Evolutionary conservation across 2,329 filamentous ascomycete species (phyloP), one percentile per base, ranked within the genome.

Genomic region (Penicillium sumatraense): DNA sequence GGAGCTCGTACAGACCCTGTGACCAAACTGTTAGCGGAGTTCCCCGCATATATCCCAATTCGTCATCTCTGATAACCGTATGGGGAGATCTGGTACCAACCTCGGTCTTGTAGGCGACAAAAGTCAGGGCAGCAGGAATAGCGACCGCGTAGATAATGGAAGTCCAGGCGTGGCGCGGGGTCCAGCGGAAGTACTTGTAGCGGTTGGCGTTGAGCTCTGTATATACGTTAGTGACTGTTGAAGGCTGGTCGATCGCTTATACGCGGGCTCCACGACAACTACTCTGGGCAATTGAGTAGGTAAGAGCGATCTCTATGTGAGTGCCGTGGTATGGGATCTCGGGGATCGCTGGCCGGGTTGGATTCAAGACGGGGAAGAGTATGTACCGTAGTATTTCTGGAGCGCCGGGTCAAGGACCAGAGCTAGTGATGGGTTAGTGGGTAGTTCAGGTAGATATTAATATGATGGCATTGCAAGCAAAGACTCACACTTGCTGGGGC

Each of bases 181-280:
- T 98, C 91, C 91, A 98, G 76, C 91, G 86, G 85, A 98, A 99
- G 85, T 91, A 96, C 79, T 91, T 91, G 85, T 93, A 89, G 64
- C 95, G 89, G 81, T 90, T 91, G 70, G 84, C 81, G 70, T 84
- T 86, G 86, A 97, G 90, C 74, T 89, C 93, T 96, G 48, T 52
- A 33, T 56, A 42, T 38, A 23, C 8, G 56, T 62, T 46, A 62
- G 59, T 56, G 8, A 57, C 38, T 48, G 40, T 18, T 51, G 41
- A 6, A 31, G 21, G 13, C 14, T n/a, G 38, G 14, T 11, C 16
- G 42, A 11, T 10, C 42, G 10, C 9, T n/a, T n/a, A 7, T n/a
- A 24, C 8, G 8, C 9, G 24, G 5, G 14, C 18, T 46, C n/a
- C 16, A 21, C 29, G 24, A 6, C 3, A 18, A 14, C 13, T 27